Evolutionary conservation across 2,329 filamentous ascomycete species (phyloP).

Genomic region (Monosporascus cannonballus): DNA sequence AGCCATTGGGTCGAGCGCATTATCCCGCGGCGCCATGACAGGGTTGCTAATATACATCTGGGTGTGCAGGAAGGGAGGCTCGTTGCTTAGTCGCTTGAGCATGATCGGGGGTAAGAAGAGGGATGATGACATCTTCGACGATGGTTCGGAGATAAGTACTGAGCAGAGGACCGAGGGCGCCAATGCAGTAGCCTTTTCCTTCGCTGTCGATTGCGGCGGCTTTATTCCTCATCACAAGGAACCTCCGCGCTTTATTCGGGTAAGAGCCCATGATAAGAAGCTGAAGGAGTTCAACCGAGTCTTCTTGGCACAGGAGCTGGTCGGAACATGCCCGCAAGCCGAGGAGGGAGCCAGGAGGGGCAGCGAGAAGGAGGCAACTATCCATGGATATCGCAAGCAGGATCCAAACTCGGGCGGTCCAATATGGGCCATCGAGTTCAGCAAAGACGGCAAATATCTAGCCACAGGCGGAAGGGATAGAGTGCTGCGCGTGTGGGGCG

Average conservation of each 20-base stretch:
- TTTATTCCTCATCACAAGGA: slow-evolving; percentile 85
- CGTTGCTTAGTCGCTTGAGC: slow-evolving; percentile 76
- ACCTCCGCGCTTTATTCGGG: slow-evolving; percentile 84
- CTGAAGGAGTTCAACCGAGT: slow-evolving; percentile 75
- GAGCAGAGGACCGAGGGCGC: slow-evolving; percentile 68
- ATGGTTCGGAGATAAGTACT: slow-evolving; percentile 60
- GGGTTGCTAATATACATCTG: not conserved
- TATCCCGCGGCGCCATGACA: not conserved
- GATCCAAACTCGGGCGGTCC: slow-evolving; percentile 52
- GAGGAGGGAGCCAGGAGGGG: slow-evolving; percentile 18
- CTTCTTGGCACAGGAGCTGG: slow-evolving; percentile 89
- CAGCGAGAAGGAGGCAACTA: slow-evolving; percentile 18
- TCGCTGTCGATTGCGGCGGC: slow-evolving; percentile 63
- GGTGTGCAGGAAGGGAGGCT: slow-evolving; percentile 67
- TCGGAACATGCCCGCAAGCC: slow-evolving; percentile 43
- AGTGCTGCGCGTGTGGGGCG: slow-evolving; percentile 80
- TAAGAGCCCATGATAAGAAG: slow-evolving; percentile 75
- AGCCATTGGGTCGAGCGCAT: not conserved
- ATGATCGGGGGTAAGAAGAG: slow-evolving; percentile 78
- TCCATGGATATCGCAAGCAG: slow-evolving; percentile 26
- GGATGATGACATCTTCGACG: slow-evolving; percentile 49
- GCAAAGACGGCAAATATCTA: slow-evolving; percentile 82
- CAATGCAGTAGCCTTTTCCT: slow-evolving; percentile 76
- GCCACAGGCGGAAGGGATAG: slow-evolving; percentile 89
- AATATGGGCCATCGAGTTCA: slow-evolving; percentile 91